Evolutionary conservation across 345 rosid genomes (phyloP).

Genomic region (Pistacia vera): DNA sequence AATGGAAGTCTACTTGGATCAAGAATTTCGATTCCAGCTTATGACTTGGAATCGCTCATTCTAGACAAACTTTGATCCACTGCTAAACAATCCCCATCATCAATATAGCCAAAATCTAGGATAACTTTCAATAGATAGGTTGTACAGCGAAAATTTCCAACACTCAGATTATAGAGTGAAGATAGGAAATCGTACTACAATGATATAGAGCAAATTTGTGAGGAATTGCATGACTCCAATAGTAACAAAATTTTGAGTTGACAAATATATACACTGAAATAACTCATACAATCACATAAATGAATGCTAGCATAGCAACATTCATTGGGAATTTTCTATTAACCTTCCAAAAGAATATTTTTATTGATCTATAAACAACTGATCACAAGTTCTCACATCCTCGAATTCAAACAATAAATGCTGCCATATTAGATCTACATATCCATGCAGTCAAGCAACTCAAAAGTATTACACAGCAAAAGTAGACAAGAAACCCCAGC

Average conservation of each 20-base stretch:
- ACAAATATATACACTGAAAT: neutral
- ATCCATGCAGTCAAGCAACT: neutral
- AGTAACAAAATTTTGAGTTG: neutral
- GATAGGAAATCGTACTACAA: neutral
- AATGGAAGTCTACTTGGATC: neutral
- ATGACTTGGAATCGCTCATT: neutral
- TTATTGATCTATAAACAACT: slow-evolving; percentile 8
- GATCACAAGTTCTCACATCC: neutral
- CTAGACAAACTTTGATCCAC: neutral
- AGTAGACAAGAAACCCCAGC: neutral
- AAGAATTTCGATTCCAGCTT: neutral
- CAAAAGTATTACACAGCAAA: slow-evolving; percentile 1
- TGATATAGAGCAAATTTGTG: neutral
- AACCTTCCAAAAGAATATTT: neutral
- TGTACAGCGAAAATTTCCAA: neutral
- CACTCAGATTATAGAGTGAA: neutral
- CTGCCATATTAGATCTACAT: neutral
- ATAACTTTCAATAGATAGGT: neutral
- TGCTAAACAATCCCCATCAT: neutral
- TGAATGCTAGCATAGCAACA: neutral
- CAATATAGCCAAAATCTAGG: neutral
- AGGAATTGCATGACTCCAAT: neutral
- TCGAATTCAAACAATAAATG: slow-evolving; percentile 12
- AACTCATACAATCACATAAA: neutral
- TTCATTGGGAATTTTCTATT: neutral